Conservation (phyloP, 495 filamentous ascomycete genomes). For the Lichenothelia convexa region DNA sequence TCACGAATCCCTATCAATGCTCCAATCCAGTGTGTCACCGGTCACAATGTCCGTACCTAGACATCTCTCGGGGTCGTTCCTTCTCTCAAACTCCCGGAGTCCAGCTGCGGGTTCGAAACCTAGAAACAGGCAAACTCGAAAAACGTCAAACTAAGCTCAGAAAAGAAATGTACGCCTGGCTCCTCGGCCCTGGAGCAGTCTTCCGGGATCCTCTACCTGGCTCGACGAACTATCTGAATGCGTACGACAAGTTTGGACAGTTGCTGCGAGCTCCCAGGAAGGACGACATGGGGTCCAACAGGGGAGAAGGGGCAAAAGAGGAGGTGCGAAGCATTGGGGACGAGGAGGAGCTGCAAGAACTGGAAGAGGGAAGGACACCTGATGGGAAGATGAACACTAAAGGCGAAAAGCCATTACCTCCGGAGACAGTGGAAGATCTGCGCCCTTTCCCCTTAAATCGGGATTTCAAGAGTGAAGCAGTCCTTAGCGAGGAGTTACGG, state of each 20-base stretch:
- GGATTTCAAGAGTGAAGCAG: conserved; percentile 49
- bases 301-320: conserved; percentile 6
- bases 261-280: conserved; percentile 18
- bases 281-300: conserved; percentile 7
- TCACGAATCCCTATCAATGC: too few relatives aligned
- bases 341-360: conserved; percentile 9
- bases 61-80: too few relatives aligned
- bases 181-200: conserved; percentile 35
- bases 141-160: conserved; percentile 8
- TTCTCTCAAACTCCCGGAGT: too few relatives aligned
- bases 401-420: conserved; percentile 14
- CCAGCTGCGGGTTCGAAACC: too few relatives aligned
- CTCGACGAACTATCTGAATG: conserved; percentile 47
- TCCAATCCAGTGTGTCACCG: too few relatives aligned
- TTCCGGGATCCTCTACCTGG: conserved; percentile 38
- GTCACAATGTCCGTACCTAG: too few relatives aligned
- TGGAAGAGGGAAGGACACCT: conserved; percentile 7
- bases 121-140: not conserved
- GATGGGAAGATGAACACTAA: conserved; percentile 9
- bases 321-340: conserved; percentile 5
- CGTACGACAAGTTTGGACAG: conserved; percentile 26
- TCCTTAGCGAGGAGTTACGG: conserved; percentile 59
- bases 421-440: conserved; percentile 22
- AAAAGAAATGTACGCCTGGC: conserved; percentile 44
- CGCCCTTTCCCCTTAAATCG: conserved; percentile 59